Base-by-base conservation (phyloP, 2,329 filamentous ascomycete species). In the Colletotrichum caudatum region DNA sequence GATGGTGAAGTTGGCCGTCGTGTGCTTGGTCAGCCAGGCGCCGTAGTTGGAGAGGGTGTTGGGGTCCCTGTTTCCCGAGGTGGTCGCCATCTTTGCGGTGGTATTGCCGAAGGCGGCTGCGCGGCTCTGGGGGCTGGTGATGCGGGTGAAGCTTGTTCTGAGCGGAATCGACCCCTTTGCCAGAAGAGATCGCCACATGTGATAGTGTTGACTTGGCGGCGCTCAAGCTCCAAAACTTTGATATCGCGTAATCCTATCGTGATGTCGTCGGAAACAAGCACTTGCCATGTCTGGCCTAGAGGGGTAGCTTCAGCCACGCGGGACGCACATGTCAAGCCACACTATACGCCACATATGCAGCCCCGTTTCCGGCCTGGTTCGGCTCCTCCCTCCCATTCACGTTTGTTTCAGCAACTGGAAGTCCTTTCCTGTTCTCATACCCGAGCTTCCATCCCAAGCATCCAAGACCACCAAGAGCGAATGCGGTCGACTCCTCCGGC, bases 11-110 rank as follows among this genome's bases (percentile, higher is more conserved):
- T 93, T 90, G 69, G 93, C 93, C 26, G 89, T 91, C 26, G 94
- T 96, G 84, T 98, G 94, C 79, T 88, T 91, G 23, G 94, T 97
- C 73, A 89, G 86, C 91, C 94, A 98, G 67, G 92, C 91, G 81
- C 93, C 91, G 82, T 98, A 98, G 85, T 98, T 98, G 79, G 93
- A 93, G 71, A 96, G 84, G 35, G 96, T 98, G 81, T 94, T 97
- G 64, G 94, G 94, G 83, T 98, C 95, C 78, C 93, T 89, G 62
- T 86, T 76, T 39, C 80, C 76, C 77, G 73, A 79, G 65, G 74
- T 74, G 69, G 73, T 79, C 57, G 69, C 33, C 69, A 71, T 71
- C 46, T 64, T 71, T 48, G 69, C 69, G 54, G 69, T 64, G 5
- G 58, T 68, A 11, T n/a, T 69, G 16, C 46, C 53, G 56, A 71